Evolutionary conservation across 2,329 filamentous ascomycete species (phyloP), one percentile per base, ranked within the genome.

Genomic region (Onygenales sp.): DNA sequence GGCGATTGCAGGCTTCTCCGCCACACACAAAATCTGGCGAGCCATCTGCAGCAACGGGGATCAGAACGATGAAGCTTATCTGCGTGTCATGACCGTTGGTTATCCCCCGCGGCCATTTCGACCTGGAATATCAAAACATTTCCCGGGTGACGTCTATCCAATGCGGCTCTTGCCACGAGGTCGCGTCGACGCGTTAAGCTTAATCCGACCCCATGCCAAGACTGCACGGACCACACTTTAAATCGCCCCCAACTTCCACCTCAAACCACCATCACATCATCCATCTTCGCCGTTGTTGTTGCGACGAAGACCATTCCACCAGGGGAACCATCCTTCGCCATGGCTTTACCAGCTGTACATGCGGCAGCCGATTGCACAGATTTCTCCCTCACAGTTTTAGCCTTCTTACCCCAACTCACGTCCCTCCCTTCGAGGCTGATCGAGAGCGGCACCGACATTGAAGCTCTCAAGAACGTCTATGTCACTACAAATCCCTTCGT

Each of bases 1-100:
- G 54, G 93, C 89, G 58, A 98, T 96, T 42, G 92, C 95, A 37
- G 90, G 90, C 78, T 98, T 91, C 70, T 91, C 86, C 56, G 86
- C 87, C 59, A 91, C 86, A 66, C 86, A 90, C 51, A 91, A 75
- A 55, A 89, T 82, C 62, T 78, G 81, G 52, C 67, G 69, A 56
- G 67, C 67, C 72, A 74, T 74, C 46, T 54, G 57, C 34, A 49
- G 32, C 17, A 10, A 40, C 11, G 2, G 6, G 17, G 10, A 14
- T 10, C 8, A 3, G 52, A 36, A 33, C 14, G 31, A 49, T 49
- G 46, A 53, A 40, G 56, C 40, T 47, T 48, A 52, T 49, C 37
- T 50, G 51, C 39, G 52, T 57, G 54, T 39, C 52, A 31, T 47
- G 17, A 21, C 4, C 46, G 39, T 7, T 27, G 14, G 6, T 31